phyloP scores from a whole-genome alignment of 345 rosid genomes.

The Draba incana region DNA sequence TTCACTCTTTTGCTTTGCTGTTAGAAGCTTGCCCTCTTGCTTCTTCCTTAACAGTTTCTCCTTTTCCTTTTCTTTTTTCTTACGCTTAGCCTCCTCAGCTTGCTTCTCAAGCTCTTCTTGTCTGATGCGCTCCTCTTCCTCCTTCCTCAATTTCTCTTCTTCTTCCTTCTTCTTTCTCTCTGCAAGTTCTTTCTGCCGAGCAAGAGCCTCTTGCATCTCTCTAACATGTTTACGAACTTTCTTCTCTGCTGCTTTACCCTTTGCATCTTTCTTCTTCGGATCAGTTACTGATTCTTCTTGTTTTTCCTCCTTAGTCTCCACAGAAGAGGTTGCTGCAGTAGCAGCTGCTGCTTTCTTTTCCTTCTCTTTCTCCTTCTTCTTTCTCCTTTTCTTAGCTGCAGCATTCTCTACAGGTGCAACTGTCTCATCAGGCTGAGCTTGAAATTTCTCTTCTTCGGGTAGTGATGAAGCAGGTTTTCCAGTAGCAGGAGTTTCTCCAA shows the following conservation, averaged over 20 bases:
- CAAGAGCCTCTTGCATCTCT: conserved; percentile 95
- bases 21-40: conserved; percentile 85
- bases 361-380: conserved; percentile 84
- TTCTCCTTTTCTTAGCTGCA: conserved; percentile 87
- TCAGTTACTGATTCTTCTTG: conserved; percentile 55
- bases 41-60: conserved; percentile 86
- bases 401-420: conserved; percentile 43
- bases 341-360: conserved; percentile 69
- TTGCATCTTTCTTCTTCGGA: conserved; percentile 69
- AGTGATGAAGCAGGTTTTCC: conserved; percentile 49
- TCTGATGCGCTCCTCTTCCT: conserved; percentile 82
- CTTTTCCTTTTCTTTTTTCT: conserved; percentile 85
- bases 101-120: conserved; percentile 87
- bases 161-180: conserved; percentile 84
- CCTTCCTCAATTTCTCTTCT: conserved; percentile 84
- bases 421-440: conserved; percentile 58
- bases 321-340: conserved; percentile 42
- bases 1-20: conserved; percentile 90
- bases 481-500: conserved; percentile 59
- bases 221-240: conserved; percentile 90
- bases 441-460: conserved; percentile 54
- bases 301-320: conserved; percentile 55
- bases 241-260: conserved; percentile 82
- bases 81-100: conserved; percentile 94
- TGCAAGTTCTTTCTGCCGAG: conserved; percentile 76